Conservation (phyloP, 2,329 filamentous ascomycete genomes). For the Elsinoe fawcettii region DNA sequence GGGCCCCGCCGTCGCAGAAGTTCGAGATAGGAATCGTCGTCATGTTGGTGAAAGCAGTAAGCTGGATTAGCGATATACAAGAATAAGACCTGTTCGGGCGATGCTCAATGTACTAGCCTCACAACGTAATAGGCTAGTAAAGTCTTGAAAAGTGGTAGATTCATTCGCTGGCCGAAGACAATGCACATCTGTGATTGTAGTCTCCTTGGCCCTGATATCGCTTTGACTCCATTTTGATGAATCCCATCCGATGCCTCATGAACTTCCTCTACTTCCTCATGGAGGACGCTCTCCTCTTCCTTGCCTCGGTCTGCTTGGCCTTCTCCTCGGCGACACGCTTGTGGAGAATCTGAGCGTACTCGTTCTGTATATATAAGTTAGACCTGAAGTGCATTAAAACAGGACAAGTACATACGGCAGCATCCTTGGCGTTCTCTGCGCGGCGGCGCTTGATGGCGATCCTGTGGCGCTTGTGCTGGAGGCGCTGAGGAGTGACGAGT, state of each 20-base stretch:
- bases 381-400: conserved; percentile 21
- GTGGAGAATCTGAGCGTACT: conserved; percentile 92
- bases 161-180: conserved; percentile 14
- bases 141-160: neutral
- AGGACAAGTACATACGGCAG: conserved; percentile 67
- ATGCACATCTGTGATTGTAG: conserved; percentile 4
- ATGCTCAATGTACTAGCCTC: no score
- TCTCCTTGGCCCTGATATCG: conserved; percentile 4
- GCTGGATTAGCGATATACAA: no score
- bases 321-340: conserved; percentile 97
- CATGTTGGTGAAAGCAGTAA: no score
- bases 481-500: conserved; percentile 97
- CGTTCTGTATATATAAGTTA: conserved; percentile 60
- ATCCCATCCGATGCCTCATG: neutral
- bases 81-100: no score
- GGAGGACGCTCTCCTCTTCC: conserved; percentile 95
- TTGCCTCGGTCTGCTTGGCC: conserved; percentile 82
- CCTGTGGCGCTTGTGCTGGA: conserved; percentile 99
- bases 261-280: conserved; percentile 62
- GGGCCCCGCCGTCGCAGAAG: no score
- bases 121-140: no score
- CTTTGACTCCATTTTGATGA: conserved; percentile 14
- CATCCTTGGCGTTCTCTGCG: conserved; percentile 95
- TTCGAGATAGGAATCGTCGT: no score
- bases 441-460: conserved; percentile 97